Base-by-base conservation (phyloP, 108 stramenopile species). In the Skeletonema menzelii region DNA sequence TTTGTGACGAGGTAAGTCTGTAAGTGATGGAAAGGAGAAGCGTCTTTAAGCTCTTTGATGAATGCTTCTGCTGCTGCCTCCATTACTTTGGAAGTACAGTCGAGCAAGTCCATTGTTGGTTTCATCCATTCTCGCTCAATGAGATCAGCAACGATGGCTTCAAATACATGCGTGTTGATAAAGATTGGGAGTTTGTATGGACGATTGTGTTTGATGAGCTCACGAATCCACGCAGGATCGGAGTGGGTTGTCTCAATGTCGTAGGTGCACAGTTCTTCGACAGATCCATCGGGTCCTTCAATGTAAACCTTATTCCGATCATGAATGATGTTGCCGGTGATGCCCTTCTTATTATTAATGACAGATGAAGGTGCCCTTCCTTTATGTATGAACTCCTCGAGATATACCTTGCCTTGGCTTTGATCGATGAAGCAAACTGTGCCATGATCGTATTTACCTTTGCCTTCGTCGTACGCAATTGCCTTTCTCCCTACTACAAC, bases 181-280 rank as follows among this genome's bases (percentile, higher is more conserved):
- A 90, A 90, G 37, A 86, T 85, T 0, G 89, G 76, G 56, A 90
- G 73, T 32, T 90, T 85, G 62, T 90, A 86, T 2, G 89, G 87
- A 11, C 86, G 79, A 49, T 80, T 85, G 22, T 75, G 26, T 22
- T 67, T 57, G 61, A 90, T 87, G 67, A 87, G 80, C 46, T 76
- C 63, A 12, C 67, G 53, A 22, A 90, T 63, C 89, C 89, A 90
- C 12, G 77, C 75, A 12, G 89, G 86, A 63, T 90, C 85, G 6
- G 86, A 81, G 11, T 73, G 83, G 3, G 87, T 65, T 5, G 46
- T 26, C 28, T 59, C 26, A 35, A 73, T 66, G 19, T 75, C 44
- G 14, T 81, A 57, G 10, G 85, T 78, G 10, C 72, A 60, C 37
- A 90, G 70, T 40, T 78, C 55, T 80, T 90, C 87, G 63, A 76